Evolutionary conservation across 73 alveolate genomes (phyloP), one percentile per base, ranked within the genome.

Genomic region (Blepharisma japonicum): DNA sequence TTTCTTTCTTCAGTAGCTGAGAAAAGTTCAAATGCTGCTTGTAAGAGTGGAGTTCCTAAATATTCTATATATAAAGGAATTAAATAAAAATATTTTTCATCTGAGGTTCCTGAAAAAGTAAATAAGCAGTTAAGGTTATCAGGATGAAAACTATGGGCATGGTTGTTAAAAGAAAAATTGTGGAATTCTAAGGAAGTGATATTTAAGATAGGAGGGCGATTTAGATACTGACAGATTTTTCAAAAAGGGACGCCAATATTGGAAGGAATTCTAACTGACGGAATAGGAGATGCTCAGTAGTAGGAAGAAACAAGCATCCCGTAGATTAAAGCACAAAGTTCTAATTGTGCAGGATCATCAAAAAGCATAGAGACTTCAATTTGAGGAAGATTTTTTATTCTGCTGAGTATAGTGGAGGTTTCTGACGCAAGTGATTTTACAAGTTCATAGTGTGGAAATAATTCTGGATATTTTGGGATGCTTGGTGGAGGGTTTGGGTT

Each of bases 161-260:
- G 74, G 5, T 5, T 39, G 0, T 9, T 61, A 25, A 1, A 61
- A 11, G 14, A n/a, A n/a, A n/a, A 61, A 25, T 61, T 61, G 38
- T 61, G 18, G 47, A 18, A 25, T 25, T 61, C 47, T 9, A 25
- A 61, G 46, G 74, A 61, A 9, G 47, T 39, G 18, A 61, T 14
- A 2, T n/a, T 61, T 61, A 61, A 25, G 50, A 61, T 61, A 11
- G 74, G 74, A 61, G 74, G 74, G 14, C 74, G 74, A 25, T 14
- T 9, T 20, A 61, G 46, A 25, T 9, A 9, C 23, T 61, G 39
- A 61, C 49, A 20, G 18, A 61, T 18, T 14, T 61, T n/a, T 9
- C 14, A 14, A 8, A 39, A 14, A 9, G 74, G 74, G 14, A 20
- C 18, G 2, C 47, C 74, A 1, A 61, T 14, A 25, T 61, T 61